Conservation (phyloP, 306 rosid genomes). For the Acacia confusa region DNA sequence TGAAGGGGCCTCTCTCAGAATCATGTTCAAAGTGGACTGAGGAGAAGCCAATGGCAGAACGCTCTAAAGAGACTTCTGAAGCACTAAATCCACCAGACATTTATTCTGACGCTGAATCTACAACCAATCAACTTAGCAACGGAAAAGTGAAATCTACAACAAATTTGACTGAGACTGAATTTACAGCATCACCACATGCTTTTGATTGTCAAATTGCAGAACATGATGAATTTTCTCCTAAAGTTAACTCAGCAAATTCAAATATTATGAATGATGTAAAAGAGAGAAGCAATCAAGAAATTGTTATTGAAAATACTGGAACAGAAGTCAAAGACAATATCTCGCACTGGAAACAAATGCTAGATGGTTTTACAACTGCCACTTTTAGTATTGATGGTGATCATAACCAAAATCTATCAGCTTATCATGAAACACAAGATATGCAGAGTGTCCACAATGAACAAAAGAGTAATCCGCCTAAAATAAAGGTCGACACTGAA, state of each 20-base stretch:
- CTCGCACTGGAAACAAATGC: constrained; percentile 17
- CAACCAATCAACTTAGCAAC: constrained; percentile 22
- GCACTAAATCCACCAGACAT: not conserved
- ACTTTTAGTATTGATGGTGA: constrained; percentile 29
- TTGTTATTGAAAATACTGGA: constrained; percentile 19
- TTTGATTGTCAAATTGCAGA: constrained; percentile 35
- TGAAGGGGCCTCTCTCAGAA: constrained; percentile 33
- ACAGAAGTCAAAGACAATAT: constrained; percentile 14
- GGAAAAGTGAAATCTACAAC: constrained; percentile 36
- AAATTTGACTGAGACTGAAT: constrained; percentile 21
- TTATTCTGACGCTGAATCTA: constrained; percentile 30
- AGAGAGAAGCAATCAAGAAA: constrained; percentile 32
- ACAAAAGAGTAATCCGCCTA: constrained; percentile 26
- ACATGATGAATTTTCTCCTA: constrained; percentile 40
- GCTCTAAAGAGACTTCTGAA: constrained; percentile 20
- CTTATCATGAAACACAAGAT: constrained; percentile 21
- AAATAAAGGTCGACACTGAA: constrained; percentile 36
- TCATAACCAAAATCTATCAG: constrained; percentile 13
- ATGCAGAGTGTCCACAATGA: constrained; percentile 30
- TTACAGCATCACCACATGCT: constrained; percentile 28
- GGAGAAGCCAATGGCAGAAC: constrained; percentile 20
- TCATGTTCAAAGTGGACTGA: constrained; percentile 29
- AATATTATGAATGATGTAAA: constrained; percentile 2
- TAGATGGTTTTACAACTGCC: constrained; percentile 27
- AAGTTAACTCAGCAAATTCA: constrained; percentile 37